Percentiles rank a stretch among this genome's conserved stretches.
phyloP scores from a whole-genome alignment of 2,329 filamentous ascomycete genomes.

The Calonectria hawksworthii region DNA sequence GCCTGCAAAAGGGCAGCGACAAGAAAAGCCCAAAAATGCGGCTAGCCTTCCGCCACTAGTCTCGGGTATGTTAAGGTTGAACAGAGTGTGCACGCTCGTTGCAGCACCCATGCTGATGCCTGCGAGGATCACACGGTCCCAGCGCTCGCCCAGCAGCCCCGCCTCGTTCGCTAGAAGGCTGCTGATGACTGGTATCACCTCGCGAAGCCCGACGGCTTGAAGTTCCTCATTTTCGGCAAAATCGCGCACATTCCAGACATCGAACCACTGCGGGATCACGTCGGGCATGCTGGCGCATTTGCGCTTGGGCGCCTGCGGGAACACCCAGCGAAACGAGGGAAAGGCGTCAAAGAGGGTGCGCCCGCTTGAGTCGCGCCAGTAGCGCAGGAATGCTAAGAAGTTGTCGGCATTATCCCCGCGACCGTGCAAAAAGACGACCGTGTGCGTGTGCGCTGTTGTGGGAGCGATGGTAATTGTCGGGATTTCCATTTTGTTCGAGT shows the following conservation, averaged over 20 bases:
- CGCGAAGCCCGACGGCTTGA: constrained; percentile 57
- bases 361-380: constrained; percentile 46
- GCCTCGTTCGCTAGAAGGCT: constrained; percentile 54
- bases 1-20: constrained; percentile 52
- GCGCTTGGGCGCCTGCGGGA: constrained; percentile 51
- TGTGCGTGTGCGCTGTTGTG: constrained; percentile 53
- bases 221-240: constrained; percentile 58
- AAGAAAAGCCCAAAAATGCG: constrained; percentile 55
- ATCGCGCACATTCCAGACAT: constrained; percentile 59
- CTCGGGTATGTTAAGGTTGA: constrained; percentile 50
- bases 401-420: constrained; percentile 55
- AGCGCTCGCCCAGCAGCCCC: constrained; percentile 49
- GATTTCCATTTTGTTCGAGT: background rate
- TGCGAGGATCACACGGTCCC: constrained; percentile 57
- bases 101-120: constrained; percentile 63
- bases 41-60: constrained; percentile 27
- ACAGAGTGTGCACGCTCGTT: constrained; percentile 53
- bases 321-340: constrained; percentile 64
- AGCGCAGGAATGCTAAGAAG: constrained; percentile 48
- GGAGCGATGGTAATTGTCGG: background rate
- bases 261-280: constrained; percentile 63
- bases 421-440: constrained; percentile 61
- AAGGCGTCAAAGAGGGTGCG: constrained; percentile 56
- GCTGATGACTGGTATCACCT: constrained; percentile 52
- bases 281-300: constrained; percentile 26